Base-by-base conservation (phyloP, 2,329 filamentous ascomycete genomes). In the Ustilaginoidea virens region DNA sequence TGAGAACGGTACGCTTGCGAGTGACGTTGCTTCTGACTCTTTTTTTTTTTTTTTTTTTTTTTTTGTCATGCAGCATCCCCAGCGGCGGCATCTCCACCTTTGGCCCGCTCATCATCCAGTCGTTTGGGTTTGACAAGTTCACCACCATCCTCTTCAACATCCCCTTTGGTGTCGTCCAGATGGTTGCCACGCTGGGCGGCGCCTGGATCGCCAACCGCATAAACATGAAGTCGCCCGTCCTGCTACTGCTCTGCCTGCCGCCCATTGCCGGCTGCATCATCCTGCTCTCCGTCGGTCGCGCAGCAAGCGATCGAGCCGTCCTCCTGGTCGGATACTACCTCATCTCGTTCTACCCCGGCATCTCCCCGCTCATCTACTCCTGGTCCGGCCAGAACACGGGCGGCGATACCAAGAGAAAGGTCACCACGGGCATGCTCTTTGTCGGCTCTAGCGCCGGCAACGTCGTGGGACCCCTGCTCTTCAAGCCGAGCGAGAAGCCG, bases 351-450 rank as follows among this genome's bases (percentile, higher is more conserved):
- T 73, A 74, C 29, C 67, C 69, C 0, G 71, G 43, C 7, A 55
- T 58, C 18, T 63, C 68, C 2, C 70, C 66, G 0, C 46, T 72
- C 30, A 61, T 71, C 14, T 70, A 68, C 41, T 61, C 62, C 0
- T 70, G 64, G 64, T 61, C 59, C 0, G 61, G 60, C 0, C 65
- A 68, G 28, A 73, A 74, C 36, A 70, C 73, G 0, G 73, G 60
- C 2, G 74, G 73, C 1, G 71, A 78, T 34, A 79, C 74, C 0
- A 79, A 79, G 45, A 64, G 70, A 35, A 77, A 77, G 42, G 61
- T 69, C 2, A 74, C 66, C 0, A 75, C 70, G 0, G 69, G 58
- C 2, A 60, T 71, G 10, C 49, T 76, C 3, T 73, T 77, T 37
- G 56, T 76, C 16, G 70, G 70, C 5, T 64, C 69, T 38, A 71